phyloP scores from a whole-genome alignment of 352 stramenopile species.

The Pythium rhizo-oryzae region DNA sequence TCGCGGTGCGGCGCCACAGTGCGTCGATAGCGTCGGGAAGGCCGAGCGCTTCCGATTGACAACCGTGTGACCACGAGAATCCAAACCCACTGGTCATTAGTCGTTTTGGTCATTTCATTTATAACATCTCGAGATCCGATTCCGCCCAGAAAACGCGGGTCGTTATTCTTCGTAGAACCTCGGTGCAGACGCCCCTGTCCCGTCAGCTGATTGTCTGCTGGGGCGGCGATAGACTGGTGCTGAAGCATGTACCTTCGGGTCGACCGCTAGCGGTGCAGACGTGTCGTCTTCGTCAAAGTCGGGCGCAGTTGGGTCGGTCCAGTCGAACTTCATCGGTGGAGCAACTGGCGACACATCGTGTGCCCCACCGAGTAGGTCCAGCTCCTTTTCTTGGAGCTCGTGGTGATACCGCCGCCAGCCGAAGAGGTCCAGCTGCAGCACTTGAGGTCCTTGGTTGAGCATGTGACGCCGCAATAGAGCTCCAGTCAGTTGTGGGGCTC shows the following conservation, averaged over 20 bases:
- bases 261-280: background rate
- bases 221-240: background rate
- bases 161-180: no score
- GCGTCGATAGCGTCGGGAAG: no score
- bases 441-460: constrained; percentile 10
- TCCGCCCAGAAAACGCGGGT: no score
- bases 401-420: constrained; percentile 14
- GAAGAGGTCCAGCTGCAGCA: constrained; percentile 12
- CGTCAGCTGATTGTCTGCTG: no score
- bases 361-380: constrained; percentile 3
- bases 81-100: no score
- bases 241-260: background rate
- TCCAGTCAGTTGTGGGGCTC: background rate
- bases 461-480: constrained; percentile 10
- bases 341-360: constrained; percentile 13
- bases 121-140: no score
- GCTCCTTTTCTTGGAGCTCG: constrained; percentile 1
- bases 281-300: background rate
- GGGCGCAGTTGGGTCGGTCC: background rate
- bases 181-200: no score
- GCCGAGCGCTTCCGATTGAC: no score
- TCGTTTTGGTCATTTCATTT: no score
- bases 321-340: constrained; percentile 16
- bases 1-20: no score
- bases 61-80: no score